phyloP scores from a whole-genome alignment of 768 basidiomycete genomes.

The Guyanaporus albipodus region DNA sequence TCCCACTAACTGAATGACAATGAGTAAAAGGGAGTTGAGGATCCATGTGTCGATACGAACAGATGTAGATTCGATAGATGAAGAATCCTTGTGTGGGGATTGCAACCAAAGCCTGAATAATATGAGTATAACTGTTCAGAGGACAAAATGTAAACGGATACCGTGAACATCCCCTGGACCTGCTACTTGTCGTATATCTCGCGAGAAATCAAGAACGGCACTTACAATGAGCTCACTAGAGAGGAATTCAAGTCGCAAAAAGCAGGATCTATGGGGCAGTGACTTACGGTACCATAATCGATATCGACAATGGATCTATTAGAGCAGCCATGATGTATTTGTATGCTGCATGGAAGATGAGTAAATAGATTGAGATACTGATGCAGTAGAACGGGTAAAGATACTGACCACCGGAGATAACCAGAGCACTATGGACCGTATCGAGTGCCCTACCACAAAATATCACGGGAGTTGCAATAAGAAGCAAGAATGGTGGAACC shows the following conservation, averaged over 20 bases:
- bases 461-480: not conserved
- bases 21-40: not conserved
- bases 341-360: not conserved
- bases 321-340: slow-evolving; percentile 1
- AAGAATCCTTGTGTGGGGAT: slow-evolving; percentile 6
- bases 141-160: not conserved
- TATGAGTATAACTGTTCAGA: not conserved
- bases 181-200: not conserved
- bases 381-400: not conserved
- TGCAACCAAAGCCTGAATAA: not conserved
- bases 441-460: slow-evolving; percentile 1
- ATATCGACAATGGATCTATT: not conserved
- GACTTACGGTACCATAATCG: slow-evolving; percentile 1
- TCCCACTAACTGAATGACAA: not conserved
- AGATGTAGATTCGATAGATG: slow-evolving; percentile 7
- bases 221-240: slow-evolving; percentile 13
- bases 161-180: slow-evolving; percentile 3
- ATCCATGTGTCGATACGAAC: not conserved
- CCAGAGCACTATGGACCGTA: slow-evolving; percentile 8
- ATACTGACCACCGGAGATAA: slow-evolving; percentile 4
- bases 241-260: not conserved
- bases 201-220: not conserved
- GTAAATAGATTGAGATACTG: not conserved
- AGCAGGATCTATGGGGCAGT: not conserved
- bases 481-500: not conserved